Evolutionary conservation across 1,139 yeast genomes (phyloP).

Genomic region (Yueomyces sp.): DNA sequence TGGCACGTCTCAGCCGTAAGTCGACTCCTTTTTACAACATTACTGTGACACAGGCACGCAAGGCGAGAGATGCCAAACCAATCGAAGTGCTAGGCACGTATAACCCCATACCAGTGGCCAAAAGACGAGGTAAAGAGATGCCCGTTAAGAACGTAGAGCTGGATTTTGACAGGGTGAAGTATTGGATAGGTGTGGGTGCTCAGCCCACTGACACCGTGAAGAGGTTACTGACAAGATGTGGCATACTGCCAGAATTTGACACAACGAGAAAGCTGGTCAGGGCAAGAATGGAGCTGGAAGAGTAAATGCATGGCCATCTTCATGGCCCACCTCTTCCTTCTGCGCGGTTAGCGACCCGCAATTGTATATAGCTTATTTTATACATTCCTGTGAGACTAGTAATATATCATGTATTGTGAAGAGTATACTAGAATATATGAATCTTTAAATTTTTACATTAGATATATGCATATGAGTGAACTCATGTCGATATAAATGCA

Average conservation of each 20-base stretch:
- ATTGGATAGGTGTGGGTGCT: constrained; percentile 99
- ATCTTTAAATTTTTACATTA: no score
- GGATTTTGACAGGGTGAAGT: constrained; percentile 85
- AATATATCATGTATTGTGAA: no score
- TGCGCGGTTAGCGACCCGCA: no score
- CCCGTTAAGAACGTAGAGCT: constrained; percentile 71
- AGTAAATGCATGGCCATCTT: no score
- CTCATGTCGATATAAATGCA: no score
- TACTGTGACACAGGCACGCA: constrained; percentile 64
- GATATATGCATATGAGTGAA: no score
- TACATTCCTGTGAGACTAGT: no score
- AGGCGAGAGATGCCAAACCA: constrained; percentile 73
- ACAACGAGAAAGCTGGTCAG: constrained; percentile 12
- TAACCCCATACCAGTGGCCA: constrained; percentile 64
- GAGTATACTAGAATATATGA: no score
- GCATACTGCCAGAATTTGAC: constrained; percentile 31
- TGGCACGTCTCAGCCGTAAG: constrained; percentile 86
- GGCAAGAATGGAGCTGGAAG: constrained; percentile 43
- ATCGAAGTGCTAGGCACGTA: constrained; percentile 93
- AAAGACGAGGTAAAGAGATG: constrained; percentile 31
- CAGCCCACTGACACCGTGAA: constrained; percentile 81
- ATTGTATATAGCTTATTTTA: no score
- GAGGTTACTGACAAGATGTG: constrained; percentile 67
- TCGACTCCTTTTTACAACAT: constrained; percentile 84
- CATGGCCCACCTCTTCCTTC: no score